Conservation (phyloP, 169 alveolate genomes). For the Ichthyophthirius multifiliis region DNA sequence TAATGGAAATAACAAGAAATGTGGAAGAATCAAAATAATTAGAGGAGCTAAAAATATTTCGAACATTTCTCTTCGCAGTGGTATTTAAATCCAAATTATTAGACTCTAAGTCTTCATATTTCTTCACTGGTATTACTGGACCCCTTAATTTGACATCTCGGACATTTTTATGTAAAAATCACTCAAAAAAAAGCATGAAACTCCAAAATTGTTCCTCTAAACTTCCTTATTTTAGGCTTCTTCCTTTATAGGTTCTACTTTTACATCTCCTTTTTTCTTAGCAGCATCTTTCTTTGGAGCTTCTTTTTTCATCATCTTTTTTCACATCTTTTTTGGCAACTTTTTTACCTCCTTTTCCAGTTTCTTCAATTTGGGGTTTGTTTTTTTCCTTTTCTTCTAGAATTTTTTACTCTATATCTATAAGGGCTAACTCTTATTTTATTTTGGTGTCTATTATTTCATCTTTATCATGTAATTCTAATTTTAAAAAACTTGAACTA, state of each 20-base stretch:
- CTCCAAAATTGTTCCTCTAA: slow-evolving; percentile 48
- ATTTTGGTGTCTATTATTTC: slow-evolving; percentile 37
- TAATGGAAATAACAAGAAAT: background rate
- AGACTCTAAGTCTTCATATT: slow-evolving; percentile 44
- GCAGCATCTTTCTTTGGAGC: background rate
- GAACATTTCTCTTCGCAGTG: slow-evolving; percentile 60
- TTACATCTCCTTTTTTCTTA: slow-evolving; percentile 12
- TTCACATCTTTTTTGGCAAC: slow-evolving; percentile 33
- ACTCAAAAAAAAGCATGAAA: slow-evolving; percentile 44
- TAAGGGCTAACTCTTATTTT: slow-evolving; percentile 27
- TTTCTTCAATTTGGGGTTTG: slow-evolving; percentile 34
- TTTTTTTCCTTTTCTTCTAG: slow-evolving; percentile 32
- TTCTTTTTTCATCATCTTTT: slow-evolving; percentile 21
- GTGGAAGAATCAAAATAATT: slow-evolving; percentile 15
- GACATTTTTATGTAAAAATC: slow-evolving; percentile 54
- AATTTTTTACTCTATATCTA: slow-evolving; percentile 28
- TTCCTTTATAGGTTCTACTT: slow-evolving; percentile 25
- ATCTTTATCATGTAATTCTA: slow-evolving; percentile 75
- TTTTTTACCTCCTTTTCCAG: slow-evolving; percentile 29
- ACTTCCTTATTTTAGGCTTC: slow-evolving; percentile 44
- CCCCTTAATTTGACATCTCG: slow-evolving; percentile 49
- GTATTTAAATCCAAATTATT: slow-evolving; percentile 60
- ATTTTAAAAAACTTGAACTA: slow-evolving; percentile 13
- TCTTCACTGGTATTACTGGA: slow-evolving; percentile 61
- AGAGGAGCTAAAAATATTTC: slow-evolving; percentile 6